Evolutionary conservation across 148 eudicot genomes (phyloP).

Genomic region (Chenopodium formosanum): DNA sequence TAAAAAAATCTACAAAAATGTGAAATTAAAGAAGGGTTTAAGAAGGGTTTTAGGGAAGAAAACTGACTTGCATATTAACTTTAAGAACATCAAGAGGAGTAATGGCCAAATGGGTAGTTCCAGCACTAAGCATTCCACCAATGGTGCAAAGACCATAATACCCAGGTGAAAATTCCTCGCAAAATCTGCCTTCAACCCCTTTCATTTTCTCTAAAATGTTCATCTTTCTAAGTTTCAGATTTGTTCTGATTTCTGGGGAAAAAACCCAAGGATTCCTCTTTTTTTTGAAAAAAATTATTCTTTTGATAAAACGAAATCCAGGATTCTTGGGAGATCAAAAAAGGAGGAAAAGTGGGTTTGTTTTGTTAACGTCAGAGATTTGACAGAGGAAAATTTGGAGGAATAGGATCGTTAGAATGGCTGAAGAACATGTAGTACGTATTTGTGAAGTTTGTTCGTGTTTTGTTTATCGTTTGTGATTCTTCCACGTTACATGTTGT

Average conservation of each 20-base stretch:
- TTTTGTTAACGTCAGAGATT: slow-evolving; percentile 13
- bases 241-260: background rate
- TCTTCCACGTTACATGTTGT: slow-evolving; percentile 29
- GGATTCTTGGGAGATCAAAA: slow-evolving; percentile 27
- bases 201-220: slow-evolving; percentile 33
- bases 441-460: background rate
- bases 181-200: slow-evolving; percentile 38
- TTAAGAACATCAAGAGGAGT: slow-evolving; percentile 97
- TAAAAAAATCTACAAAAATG: background rate
- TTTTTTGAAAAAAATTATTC: no score
- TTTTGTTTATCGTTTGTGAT: background rate
- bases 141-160: slow-evolving; percentile 77
- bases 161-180: slow-evolving; percentile 62
- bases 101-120: slow-evolving; percentile 78
- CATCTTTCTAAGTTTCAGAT: slow-evolving; percentile 18
- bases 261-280: slow-evolving; percentile 13
- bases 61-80: slow-evolving; percentile 89
- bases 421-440: background rate
- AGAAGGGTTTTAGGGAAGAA: slow-evolving; percentile 27
- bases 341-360: slow-evolving; percentile 3
- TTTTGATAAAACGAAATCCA: background rate
- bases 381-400: background rate
- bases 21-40: slow-evolving; percentile 3
- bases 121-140: slow-evolving; percentile 92
- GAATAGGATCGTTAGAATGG: slow-evolving; percentile 21